Percentiles rank a stretch among this genome's conserved stretches.
phyloP scores from a whole-genome alignment of 2,329 filamentous ascomycete species.

The Lasiodiplodia hormozganensis region DNA sequence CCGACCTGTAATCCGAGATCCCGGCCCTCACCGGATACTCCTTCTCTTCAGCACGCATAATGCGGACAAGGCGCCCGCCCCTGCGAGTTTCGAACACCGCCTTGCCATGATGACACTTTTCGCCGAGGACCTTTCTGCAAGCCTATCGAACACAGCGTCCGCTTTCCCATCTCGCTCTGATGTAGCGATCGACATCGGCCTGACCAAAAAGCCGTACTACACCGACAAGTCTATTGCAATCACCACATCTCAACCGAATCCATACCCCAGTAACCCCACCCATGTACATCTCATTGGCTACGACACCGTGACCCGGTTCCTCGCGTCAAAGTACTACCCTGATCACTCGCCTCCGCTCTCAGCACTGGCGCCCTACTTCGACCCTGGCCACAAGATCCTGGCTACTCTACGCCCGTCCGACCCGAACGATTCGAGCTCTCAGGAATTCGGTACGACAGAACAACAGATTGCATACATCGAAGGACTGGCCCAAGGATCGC shows the following conservation, averaged over 20 bases:
- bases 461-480: constrained; percentile 64
- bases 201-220: constrained; percentile 77
- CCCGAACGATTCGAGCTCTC: constrained; percentile 49
- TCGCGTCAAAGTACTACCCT: constrained; percentile 75
- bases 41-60: constrained; percentile 69
- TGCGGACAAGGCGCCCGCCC: constrained; percentile 70
- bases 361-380: constrained; percentile 69
- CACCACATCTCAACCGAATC: constrained; percentile 43
- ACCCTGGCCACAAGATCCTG: constrained; percentile 62
- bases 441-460: constrained; percentile 64
- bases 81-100: constrained; percentile 71
- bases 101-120: constrained; percentile 76
- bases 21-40: constrained; percentile 56
- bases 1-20: constrained; percentile 34
- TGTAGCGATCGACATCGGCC: constrained; percentile 66
- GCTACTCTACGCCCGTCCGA: constrained; percentile 66
- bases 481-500: constrained; percentile 54
- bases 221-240: constrained; percentile 72
- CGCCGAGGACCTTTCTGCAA: constrained; percentile 59
- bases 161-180: constrained; percentile 28
- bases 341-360: constrained; percentile 54
- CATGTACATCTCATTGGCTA: constrained; percentile 77
- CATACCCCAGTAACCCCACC: constrained; percentile 45
- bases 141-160: constrained; percentile 13
- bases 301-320: constrained; percentile 76